Evolutionary conservation across 177 flowering plant genomes (phyloP).

Genomic region (Vitis hybrid): DNA sequence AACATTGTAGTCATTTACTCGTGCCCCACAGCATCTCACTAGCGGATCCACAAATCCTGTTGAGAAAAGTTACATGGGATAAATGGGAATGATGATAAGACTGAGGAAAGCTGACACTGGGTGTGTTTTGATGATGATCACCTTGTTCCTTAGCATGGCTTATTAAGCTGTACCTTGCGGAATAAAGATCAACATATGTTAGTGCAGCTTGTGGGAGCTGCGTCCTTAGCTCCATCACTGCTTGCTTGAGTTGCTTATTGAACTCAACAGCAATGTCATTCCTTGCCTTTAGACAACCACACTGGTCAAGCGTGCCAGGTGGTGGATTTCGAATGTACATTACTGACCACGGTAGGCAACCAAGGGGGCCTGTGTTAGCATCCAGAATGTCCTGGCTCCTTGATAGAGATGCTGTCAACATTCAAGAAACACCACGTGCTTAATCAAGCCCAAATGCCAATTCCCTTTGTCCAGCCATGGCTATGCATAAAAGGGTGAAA

Average conservation of each 20-base stretch:
- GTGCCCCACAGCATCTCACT: conserved; percentile 42
- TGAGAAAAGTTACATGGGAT: no score
- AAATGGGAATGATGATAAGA: background rate
- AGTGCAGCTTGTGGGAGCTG: conserved; percentile 56
- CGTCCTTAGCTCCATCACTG: conserved; percentile 39
- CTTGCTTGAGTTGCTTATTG: conserved; percentile 46
- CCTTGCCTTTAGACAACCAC: conserved; percentile 46
- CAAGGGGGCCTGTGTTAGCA: conserved; percentile 65
- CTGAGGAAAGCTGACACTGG: background rate
- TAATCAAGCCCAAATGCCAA: background rate
- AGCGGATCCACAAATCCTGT: conserved; percentile 33
- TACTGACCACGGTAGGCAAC: conserved; percentile 47
- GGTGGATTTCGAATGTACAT: conserved; percentile 30
- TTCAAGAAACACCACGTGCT: background rate
- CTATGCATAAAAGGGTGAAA: background rate
- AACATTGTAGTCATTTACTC: conserved; percentile 22
- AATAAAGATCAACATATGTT: conserved; percentile 40
- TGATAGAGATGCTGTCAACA: conserved; percentile 38
- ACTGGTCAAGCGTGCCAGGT: conserved; percentile 41
- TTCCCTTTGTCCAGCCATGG: background rate
- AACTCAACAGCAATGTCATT: conserved; percentile 54
- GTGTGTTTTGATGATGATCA: conserved; percentile 1
- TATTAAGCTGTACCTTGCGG: conserved; percentile 49
- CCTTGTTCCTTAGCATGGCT: conserved; percentile 22
- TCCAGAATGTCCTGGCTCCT: conserved; percentile 66